Evolutionary conservation across 345 rosid genomes (phyloP).

Genomic region (Citropsis articulata): DNA sequence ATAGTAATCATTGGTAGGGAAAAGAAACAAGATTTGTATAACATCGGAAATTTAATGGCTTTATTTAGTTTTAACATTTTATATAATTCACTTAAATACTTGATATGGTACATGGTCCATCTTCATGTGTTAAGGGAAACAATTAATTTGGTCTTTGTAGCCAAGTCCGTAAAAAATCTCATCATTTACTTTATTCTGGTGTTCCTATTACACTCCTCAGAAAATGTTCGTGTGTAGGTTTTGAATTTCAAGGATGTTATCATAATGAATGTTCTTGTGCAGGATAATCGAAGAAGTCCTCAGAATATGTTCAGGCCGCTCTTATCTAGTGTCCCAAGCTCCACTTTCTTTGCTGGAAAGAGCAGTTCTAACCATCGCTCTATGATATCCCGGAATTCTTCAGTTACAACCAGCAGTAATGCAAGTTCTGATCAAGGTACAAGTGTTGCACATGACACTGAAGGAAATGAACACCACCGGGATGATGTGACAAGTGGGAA

Average conservation of each 20-base stretch:
- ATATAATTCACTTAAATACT: background rate
- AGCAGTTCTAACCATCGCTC: conserved; percentile 54
- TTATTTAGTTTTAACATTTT: background rate
- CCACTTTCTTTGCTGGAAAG: conserved; percentile 75
- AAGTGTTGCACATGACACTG: conserved; percentile 47
- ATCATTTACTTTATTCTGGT: background rate
- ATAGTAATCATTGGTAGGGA: background rate
- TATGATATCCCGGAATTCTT: conserved; percentile 63
- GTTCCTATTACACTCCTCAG: background rate
- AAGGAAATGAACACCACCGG: conserved; percentile 47
- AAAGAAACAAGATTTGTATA: background rate
- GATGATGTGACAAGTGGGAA: conserved; percentile 35
- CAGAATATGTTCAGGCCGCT: conserved; percentile 99
- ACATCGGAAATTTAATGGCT: background rate
- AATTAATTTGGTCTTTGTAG: background rate
- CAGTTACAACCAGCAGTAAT: conserved; percentile 65
- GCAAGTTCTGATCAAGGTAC: conserved; percentile 63
- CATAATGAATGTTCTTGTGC: conserved; percentile 26
- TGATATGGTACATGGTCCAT: background rate
- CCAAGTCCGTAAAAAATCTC: background rate
- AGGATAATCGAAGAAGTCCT: conserved; percentile 91
- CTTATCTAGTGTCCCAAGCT: conserved; percentile 92
- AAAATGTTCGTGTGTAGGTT: conserved; percentile 8
- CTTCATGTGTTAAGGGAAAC: background rate
- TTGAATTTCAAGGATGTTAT: conserved; percentile 13